These are phyloP conservation scores for Talaromyces adpressus DNA, from an alignment of 495 filamentous ascomycete species.

Conservation along the genomic window DNA sequence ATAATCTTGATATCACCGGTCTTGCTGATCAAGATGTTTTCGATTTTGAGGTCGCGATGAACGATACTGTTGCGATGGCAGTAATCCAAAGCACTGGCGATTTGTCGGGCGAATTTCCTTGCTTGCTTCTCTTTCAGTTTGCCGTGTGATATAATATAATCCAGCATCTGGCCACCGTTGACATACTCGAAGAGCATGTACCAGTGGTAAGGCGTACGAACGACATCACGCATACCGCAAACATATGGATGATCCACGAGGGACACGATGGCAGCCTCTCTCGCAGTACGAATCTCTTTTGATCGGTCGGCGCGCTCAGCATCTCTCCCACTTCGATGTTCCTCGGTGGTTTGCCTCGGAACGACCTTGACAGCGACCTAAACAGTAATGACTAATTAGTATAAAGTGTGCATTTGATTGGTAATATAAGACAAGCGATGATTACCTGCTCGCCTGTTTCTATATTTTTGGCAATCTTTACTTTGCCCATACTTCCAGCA, in stretches of 20 bases:
- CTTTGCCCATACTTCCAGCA: conserved; percentile 95
- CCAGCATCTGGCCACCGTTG: conserved; percentile 98
- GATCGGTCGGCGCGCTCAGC: conserved; percentile 84
- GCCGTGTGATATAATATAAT: conserved; percentile 99
- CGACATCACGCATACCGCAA: conserved; percentile 91
- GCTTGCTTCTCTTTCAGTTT: conserved; percentile 98
- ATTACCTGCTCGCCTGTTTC: conserved; percentile 76
- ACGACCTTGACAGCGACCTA: conserved; percentile 98
- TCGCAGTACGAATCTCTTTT: conserved; percentile 93
- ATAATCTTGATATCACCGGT: conserved; percentile 99
- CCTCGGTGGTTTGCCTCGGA: conserved; percentile 79
- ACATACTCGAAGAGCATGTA: conserved; percentile 99
- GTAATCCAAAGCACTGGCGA: conserved; percentile 97
- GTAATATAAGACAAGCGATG: neutral
- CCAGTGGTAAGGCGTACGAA: conserved; percentile 96
- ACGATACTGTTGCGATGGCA: conserved; percentile 99
- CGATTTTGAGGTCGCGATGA: conserved; percentile 96
- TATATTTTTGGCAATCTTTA: conserved; percentile 76
- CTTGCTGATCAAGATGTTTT: conserved; percentile 99
- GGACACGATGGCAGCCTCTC: conserved; percentile 95
- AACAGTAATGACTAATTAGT: conserved; percentile 12
- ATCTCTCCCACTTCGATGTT: conserved; percentile 72
- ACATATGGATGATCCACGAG: conserved; percentile 94
- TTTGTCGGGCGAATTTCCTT: conserved; percentile 94
- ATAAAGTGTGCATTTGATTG: neutral